Evolutionary conservation across 768 basidiomycete genomes (phyloP).

Genomic region (Lepiota venenata): DNA sequence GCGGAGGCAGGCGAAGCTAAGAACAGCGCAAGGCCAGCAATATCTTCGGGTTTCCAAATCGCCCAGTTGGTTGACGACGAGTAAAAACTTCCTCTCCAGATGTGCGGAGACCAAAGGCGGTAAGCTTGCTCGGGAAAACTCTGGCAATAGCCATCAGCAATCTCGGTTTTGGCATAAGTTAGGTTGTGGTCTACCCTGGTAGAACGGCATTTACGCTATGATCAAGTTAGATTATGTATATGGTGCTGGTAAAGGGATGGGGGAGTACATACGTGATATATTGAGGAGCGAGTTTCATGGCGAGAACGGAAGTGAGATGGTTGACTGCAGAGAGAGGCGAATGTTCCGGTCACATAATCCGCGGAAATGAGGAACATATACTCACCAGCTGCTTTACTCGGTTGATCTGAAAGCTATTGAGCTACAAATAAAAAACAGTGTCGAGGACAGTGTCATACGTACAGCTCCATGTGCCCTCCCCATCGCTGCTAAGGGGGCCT

Average conservation of each 20-base stretch:
- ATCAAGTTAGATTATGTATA: neutral
- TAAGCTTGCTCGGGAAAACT: conserved; percentile 85
- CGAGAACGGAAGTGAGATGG: conserved; percentile 73
- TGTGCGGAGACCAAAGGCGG: conserved; percentile 61
- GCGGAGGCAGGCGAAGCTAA: conserved; percentile 68
- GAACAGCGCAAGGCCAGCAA: conserved; percentile 70
- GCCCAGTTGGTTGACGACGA: conserved; percentile 62
- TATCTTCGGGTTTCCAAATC: conserved; percentile 63
- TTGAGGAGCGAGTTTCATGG: conserved; percentile 55
- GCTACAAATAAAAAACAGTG: neutral
- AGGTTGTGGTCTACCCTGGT: conserved; percentile 53
- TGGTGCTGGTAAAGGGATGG: neutral
- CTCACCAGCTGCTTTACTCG: conserved; percentile 78
- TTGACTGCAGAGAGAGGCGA: conserved; percentile 43
- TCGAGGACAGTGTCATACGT: conserved; percentile 27
- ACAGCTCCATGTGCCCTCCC: conserved; percentile 80
- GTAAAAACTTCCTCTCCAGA: conserved; percentile 51
- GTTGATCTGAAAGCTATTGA: conserved; percentile 48
- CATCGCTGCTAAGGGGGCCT: conserved; percentile 45
- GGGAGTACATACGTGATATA: conserved; percentile 59
- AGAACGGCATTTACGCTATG: conserved; percentile 81
- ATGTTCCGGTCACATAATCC: neutral
- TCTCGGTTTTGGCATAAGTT: neutral
- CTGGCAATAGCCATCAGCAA: conserved; percentile 6
- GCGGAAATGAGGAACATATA: neutral